Evolutionary conservation across 768 basidiomycete species (phyloP), one percentile per base, ranked within the genome.

Genomic region (Auriscalpium microsporum): DNA sequence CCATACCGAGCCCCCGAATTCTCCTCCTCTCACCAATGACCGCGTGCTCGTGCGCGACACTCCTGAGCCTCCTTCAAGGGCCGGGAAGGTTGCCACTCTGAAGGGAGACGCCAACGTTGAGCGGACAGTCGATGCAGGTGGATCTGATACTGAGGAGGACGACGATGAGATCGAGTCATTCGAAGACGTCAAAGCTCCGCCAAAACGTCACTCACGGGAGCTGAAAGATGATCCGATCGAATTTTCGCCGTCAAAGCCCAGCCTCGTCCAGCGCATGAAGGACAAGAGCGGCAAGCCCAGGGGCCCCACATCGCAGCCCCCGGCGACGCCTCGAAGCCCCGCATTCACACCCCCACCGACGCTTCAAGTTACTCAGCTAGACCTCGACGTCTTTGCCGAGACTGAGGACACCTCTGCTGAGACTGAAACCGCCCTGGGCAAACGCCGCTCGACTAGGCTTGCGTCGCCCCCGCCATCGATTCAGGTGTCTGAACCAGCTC

Each of bases 181-280:
- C 28, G 56, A 53, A 36, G 50, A 56, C 33, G 33, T 33, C 2
- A 46, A 42, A 10, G 36, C 17, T 50, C 8, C 47, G n/a, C 36
- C 37, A 17, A 7, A 40, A 8, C 19, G 48, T 51, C 50, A 37
- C 2, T 13, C 21, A n/a, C 35, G 34, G 4, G 50, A 42, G 16
- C 40, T 28, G 33, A 58, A 59, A 38, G 54, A 51, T 34, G 61
- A 62, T 21, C 61, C 61, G 37, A 62, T 62, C 23, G 61, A 62
- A 37, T 21, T 28, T 38, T 33, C 34, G 13, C 40, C 14, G 36
- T 38, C 21, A 7, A 46, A n/a, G 33, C 45, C 53, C 16, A 45
- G 53, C 21, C 36, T 37, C 13, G 35, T 54, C 16, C 16, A 37
- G 45, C 53, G 53, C 34, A 46, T 54, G 46, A 54, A 54, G 46